phyloP scores from a whole-genome alignment of 1,284 basidiomycete species.

The Filobasidium uniguttulatum region DNA sequence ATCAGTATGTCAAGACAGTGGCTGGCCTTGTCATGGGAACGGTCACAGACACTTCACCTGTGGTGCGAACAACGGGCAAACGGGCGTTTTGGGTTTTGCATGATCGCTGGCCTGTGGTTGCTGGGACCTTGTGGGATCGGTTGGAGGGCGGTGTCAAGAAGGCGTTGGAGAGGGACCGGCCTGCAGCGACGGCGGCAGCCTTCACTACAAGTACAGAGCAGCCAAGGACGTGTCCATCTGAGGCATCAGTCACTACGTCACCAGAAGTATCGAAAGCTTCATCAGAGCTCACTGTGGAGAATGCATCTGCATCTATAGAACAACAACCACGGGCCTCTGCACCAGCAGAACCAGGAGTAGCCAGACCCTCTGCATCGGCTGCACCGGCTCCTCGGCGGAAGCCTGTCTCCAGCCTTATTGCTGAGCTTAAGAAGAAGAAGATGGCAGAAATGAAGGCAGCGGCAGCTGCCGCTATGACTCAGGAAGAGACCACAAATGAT shows the following conservation, averaged over 20 bases:
- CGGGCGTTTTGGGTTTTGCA: slow-evolving; percentile 69
- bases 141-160: slow-evolving; percentile 62
- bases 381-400: too few species aligned
- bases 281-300: too few species aligned
- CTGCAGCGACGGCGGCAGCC: slow-evolving; percentile 41
- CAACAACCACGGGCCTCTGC: too few species aligned
- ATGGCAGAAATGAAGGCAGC: neutral
- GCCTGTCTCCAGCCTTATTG: slow-evolving; percentile 1
- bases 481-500: too few species aligned
- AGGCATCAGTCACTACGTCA: too few species aligned
- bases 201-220: slow-evolving; percentile 1
- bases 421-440: slow-evolving; percentile 1
- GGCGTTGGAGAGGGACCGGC: slow-evolving; percentile 72
- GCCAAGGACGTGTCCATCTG: slow-evolving; percentile 4
- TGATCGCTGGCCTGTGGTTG: slow-evolving; percentile 58
- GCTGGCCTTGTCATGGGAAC: slow-evolving; percentile 56
- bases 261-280: too few species aligned
- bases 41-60: slow-evolving; percentile 63
- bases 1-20: slow-evolving; percentile 46
- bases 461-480: too few species aligned
- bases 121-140: slow-evolving; percentile 47
- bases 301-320: too few species aligned
- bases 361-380: too few species aligned
- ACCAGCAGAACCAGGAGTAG: too few species aligned
- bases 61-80: slow-evolving; percentile 62